phyloP scores from a whole-genome alignment of 331 rosid genomes.

The Acacia concinna region DNA sequence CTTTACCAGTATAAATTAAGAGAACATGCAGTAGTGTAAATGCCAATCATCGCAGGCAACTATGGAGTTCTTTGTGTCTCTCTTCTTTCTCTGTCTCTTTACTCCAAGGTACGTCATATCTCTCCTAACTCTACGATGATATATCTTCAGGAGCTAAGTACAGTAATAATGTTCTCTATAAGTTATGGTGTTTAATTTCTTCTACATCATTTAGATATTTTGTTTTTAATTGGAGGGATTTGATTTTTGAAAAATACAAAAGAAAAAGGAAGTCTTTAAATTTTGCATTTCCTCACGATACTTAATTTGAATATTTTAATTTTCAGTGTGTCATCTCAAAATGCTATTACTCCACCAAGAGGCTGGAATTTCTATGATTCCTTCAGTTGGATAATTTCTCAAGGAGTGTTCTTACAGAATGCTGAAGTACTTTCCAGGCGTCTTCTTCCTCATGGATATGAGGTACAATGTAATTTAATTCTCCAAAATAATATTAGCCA shows the following conservation, averaged over 20 bases:
- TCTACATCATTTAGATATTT: too few relatives aligned
- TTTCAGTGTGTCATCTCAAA: constrained; percentile 45
- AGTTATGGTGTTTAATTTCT: too few relatives aligned
- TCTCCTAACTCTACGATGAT: background rate
- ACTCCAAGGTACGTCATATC: background rate
- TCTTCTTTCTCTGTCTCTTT: background rate
- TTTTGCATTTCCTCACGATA: background rate
- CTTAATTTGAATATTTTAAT: background rate
- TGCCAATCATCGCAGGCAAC: background rate
- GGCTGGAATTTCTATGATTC: constrained; percentile 92
- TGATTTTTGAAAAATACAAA: background rate
- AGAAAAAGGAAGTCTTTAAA: background rate
- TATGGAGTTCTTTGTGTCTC: background rate
- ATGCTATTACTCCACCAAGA: constrained; percentile 61
- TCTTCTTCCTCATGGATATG: constrained; percentile 53
- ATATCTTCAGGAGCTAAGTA: background rate
- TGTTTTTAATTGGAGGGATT: background rate
- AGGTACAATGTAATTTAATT: constrained; percentile 41
- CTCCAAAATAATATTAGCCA: background rate
- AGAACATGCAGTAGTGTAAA: background rate
- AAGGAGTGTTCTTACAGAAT: constrained; percentile 52
- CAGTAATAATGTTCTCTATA: too few relatives aligned
- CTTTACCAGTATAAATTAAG: background rate
- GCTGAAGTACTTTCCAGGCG: constrained; percentile 43
- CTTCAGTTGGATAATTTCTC: constrained; percentile 68